Evolutionary conservation across 2,329 filamentous ascomycete species (phyloP).

Genomic region (Hymenoscyphus infarciens): DNA sequence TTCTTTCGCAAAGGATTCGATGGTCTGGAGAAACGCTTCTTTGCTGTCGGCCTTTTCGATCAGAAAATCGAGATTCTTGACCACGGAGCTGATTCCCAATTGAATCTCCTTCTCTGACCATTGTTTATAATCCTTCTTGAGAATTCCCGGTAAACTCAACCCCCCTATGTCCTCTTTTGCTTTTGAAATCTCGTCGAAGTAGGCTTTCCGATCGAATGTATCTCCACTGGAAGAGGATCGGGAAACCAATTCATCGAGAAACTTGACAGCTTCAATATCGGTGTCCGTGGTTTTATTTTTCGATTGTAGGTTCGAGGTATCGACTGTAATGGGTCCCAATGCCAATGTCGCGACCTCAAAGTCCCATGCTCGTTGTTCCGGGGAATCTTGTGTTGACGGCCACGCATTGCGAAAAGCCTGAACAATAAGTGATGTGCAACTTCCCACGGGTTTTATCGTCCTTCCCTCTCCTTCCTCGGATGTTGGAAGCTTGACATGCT

Average conservation of each 20-base stretch:
- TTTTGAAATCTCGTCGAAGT: slow-evolving; percentile 55
- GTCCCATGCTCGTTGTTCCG: slow-evolving; percentile 37
- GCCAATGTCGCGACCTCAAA: slow-evolving; percentile 63
- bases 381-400: neutral
- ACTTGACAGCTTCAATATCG: slow-evolving; percentile 55
- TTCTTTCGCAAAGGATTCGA: slow-evolving; percentile 54
- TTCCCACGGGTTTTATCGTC: slow-evolving; percentile 64
- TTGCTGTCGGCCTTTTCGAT: slow-evolving; percentile 48
- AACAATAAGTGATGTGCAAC: slow-evolving; percentile 54
- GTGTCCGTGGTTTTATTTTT: slow-evolving; percentile 61
- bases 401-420: neutral
- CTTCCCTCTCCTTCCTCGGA: slow-evolving; percentile 48
- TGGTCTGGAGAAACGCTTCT: slow-evolving; percentile 44
- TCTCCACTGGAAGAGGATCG: neutral
- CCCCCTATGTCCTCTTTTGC: slow-evolving; percentile 66
- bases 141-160: slow-evolving; percentile 61
- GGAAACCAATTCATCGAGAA: slow-evolving; percentile 47
- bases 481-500: slow-evolving; percentile 33
- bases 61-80: slow-evolving; percentile 61
- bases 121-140: slow-evolving; percentile 82
- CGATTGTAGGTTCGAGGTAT: slow-evolving; percentile 63
- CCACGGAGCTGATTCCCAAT: slow-evolving; percentile 65
- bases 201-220: slow-evolving; percentile 51
- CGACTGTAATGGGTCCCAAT: slow-evolving; percentile 68
- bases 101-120: slow-evolving; percentile 56